A percentile compares a stretch with the other conserved stretches of the same genome.
phyloP scores from a whole-genome alignment of 306 rosid species.

The Inga laurina region DNA sequence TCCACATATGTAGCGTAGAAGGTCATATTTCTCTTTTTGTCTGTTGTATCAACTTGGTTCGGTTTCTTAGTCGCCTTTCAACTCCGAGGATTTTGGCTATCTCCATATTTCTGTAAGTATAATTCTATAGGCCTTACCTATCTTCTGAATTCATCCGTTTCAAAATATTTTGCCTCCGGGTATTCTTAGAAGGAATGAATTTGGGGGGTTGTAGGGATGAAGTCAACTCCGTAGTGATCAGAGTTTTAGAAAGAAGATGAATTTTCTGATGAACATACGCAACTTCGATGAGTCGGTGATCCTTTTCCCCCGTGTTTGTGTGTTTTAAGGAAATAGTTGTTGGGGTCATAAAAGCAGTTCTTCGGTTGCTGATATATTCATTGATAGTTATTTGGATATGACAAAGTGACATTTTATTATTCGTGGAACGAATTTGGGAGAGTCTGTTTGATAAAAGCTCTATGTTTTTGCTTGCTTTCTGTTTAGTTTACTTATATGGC shows the following conservation, averaged over 20 bases:
- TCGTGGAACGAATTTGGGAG: conserved; percentile 16
- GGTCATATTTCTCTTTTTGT: not conserved
- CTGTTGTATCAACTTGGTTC: conserved; percentile 15
- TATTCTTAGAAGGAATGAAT: conserved; percentile 11
- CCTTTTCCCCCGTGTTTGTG: not conserved
- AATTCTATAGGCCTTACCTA: not conserved
- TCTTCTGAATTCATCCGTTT: not conserved
- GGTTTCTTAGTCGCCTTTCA: not conserved
- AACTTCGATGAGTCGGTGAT: not conserved
- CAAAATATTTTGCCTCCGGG: not conserved
- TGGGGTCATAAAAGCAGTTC: not conserved
- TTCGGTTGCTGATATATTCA: not conserved
- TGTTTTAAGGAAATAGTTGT: not conserved
- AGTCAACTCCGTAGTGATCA: not conserved
- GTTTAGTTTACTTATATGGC: conserved; percentile 13
- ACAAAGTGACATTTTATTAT: not conserved
- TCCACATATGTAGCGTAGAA: not conserved
- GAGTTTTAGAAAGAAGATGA: not conserved
- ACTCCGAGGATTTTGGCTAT: not conserved
- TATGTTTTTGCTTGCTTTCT: not conserved
- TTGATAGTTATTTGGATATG: not conserved
- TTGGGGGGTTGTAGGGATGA: not conserved
- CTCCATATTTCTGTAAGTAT: conserved; percentile 22
- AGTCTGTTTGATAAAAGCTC: not conserved
- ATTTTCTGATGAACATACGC: conserved; percentile 11